Conservation (phyloP, 2,329 filamentous ascomycete species). For the Thelonectria blattea region DNA sequence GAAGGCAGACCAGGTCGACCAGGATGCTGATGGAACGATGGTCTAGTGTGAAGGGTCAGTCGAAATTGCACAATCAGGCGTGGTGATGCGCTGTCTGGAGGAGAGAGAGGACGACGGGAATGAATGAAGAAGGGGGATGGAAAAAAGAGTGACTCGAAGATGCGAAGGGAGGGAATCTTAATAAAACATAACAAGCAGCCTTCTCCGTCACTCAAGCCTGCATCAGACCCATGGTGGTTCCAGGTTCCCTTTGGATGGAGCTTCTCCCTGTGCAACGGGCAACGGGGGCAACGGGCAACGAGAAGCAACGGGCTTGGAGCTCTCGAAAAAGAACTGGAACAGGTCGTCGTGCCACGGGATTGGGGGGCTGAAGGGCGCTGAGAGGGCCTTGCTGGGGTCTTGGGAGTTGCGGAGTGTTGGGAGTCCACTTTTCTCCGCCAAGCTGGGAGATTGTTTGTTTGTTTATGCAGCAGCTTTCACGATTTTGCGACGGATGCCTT, state of each 20-base stretch:
- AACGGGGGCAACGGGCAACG: constrained; percentile 28
- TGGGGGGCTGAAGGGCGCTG: constrained; percentile 11
- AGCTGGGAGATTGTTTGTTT: constrained; percentile 45
- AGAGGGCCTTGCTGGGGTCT: constrained; percentile 12
- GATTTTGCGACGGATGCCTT: constrained; percentile 28
- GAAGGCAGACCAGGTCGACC: constrained; percentile 13
- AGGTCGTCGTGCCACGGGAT: constrained; percentile 31
- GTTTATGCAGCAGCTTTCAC: constrained; percentile 38
- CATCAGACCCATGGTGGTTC: background rate
- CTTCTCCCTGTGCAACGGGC: constrained; percentile 37
- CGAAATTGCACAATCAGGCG: constrained; percentile 19
- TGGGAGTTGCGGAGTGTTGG: background rate
- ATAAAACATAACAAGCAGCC: constrained; percentile 20
- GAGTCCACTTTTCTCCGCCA: constrained; percentile 29
- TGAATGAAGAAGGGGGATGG: background rate
- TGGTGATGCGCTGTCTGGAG: background rate
- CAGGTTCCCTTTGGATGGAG: constrained; percentile 13
- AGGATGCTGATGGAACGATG: constrained; percentile 29
- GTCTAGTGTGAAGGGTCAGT: constrained; percentile 15
- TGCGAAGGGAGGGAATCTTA: constrained; percentile 5
- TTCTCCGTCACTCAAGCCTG: constrained; percentile 15
- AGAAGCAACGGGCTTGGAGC: constrained; percentile 32
- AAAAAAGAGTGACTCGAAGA: background rate
- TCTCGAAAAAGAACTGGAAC: constrained; percentile 4
- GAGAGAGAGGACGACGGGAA: background rate